Conservation (phyloP, 2,329 filamentous ascomycete genomes). For the Pseudomassariella vexata region DNA sequence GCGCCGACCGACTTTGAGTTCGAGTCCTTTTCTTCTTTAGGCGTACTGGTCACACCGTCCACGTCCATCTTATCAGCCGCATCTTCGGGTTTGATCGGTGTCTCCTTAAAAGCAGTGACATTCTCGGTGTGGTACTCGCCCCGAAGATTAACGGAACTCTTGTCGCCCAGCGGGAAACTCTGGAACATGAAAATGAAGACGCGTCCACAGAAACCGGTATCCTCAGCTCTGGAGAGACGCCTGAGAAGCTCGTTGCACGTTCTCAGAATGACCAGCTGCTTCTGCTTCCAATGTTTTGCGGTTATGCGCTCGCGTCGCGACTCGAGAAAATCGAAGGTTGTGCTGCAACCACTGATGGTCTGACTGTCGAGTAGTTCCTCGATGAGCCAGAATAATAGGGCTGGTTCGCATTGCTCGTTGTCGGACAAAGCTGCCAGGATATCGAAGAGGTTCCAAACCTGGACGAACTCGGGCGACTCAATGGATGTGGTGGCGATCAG, state of each 20-base stretch:
- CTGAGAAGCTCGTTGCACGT: conserved; percentile 94
- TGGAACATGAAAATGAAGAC: conserved; percentile 98
- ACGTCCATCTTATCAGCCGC: conserved; percentile 59
- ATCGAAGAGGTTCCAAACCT: conserved; percentile 91
- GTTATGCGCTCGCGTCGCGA: conserved; percentile 86
- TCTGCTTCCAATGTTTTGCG: conserved; percentile 72
- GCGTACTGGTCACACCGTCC: conserved; percentile 40
- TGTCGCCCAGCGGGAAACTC: conserved; percentile 92
- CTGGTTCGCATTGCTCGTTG: conserved; percentile 69
- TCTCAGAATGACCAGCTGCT: conserved; percentile 83
- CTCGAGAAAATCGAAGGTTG: conserved; percentile 91
- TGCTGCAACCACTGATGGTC: conserved; percentile 84
- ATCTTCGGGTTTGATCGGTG: conserved; percentile 27
- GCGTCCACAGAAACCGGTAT: conserved; percentile 93
- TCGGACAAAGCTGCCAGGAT: conserved; percentile 86
- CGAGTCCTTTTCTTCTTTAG: conserved; percentile 21
- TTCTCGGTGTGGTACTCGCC: conserved; percentile 97
- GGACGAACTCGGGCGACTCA: conserved; percentile 69
- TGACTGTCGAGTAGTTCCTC: conserved; percentile 96
- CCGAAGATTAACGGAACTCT: conserved; percentile 92
- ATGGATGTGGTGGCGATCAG: conserved; percentile 71
- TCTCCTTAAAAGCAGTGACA: conserved; percentile 74
- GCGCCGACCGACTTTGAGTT: conserved; percentile 18
- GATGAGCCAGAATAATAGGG: conserved; percentile 81
- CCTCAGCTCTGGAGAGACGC: conserved; percentile 87